Conservation (phyloP, 2,329 filamentous ascomycete species). For the Alternaria solani region DNA sequence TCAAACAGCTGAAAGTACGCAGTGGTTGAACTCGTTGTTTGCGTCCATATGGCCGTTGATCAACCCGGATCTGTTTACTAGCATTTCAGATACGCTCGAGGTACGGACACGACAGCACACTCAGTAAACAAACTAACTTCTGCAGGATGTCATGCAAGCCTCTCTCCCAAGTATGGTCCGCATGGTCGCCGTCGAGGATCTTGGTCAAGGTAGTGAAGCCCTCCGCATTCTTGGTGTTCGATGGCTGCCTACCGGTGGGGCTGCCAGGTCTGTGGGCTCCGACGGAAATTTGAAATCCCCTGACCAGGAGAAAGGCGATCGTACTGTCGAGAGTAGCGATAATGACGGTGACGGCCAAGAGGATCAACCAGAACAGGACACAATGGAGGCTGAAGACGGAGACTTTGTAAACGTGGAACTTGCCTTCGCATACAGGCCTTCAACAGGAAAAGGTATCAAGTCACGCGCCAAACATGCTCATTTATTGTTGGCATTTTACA, state of each 20-base stretch:
- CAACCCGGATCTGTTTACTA: slow-evolving; percentile 77
- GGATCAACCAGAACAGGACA: slow-evolving; percentile 43
- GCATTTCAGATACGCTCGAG: slow-evolving; percentile 74
- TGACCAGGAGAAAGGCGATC: slow-evolving; percentile 59
- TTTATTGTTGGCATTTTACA: slow-evolving; percentile 74
- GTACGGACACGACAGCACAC: slow-evolving; percentile 18
- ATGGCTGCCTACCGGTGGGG: slow-evolving; percentile 76
- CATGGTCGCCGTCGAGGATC: slow-evolving; percentile 78
- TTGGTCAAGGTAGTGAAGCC: slow-evolving; percentile 77
- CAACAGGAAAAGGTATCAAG: slow-evolving; percentile 67
- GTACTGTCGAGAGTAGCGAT: slow-evolving; percentile 57
- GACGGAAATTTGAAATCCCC: slow-evolving; percentile 65
- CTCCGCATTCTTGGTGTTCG: slow-evolving; percentile 74
- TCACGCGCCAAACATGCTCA: slow-evolving; percentile 76
- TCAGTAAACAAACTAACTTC: slow-evolving; percentile 18
- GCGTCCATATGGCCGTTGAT: slow-evolving; percentile 76
- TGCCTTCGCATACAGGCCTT: slow-evolving; percentile 75
- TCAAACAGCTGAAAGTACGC: slow-evolving; percentile 68
- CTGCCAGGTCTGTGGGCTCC: slow-evolving; percentile 66
- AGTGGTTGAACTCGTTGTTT: slow-evolving; percentile 76
- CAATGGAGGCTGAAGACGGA: slow-evolving; percentile 77
- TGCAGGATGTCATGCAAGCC: slow-evolving; percentile 77
- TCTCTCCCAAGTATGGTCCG: slow-evolving; percentile 73
- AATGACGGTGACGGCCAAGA: slow-evolving; percentile 52
- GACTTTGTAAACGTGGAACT: slow-evolving; percentile 81